Base-by-base conservation (phyloP, 1,284 basidiomycete species). In the Trichosporon coremiiforme region DNA sequence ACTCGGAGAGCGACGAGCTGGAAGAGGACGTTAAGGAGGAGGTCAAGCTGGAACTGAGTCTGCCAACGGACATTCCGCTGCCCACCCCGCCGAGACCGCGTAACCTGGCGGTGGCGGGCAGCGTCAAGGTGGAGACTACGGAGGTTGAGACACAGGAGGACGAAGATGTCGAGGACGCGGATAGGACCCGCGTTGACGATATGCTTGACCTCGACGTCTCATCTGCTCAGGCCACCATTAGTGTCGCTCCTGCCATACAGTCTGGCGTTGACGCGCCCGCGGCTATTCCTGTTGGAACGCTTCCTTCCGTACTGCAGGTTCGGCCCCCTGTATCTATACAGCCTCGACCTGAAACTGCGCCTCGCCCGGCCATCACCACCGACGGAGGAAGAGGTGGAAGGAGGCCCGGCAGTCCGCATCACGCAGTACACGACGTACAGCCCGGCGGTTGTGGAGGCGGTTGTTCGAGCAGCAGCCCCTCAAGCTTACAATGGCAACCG, bases 401-500 rank as follows among this genome's bases (percentile, higher is more conserved):
- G n/a, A 12, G 41, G 53, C 9, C 53, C 53, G 22, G 9, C 53
- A 15, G 25, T 57, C 25, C 53, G 53, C 29, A 15, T 57, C 25
- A 57, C 53, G 53, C 53, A 29, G 53, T 57, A 57, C 53, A 57
- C 53, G 41, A n/a, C 41, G 17, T 45, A 45, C 41, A n/a, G 17
- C 8, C 53, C 53, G 12, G 9, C 53, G 10, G 53, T 57, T 8
- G 53, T 57, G 20, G 22, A 15, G 8, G 25, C 53, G 2, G 22
- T 57, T 10, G 13, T 31, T 2, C 13, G 25, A 8, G 53, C 53
- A 2, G 53, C 53, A 6, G 13, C 12, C 0, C 22, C 53, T 1
- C 25, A 31, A 1, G 29, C 22, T 8, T 29, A 5, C 25, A 20
- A 9, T 1, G 22, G 53, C 25, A 57, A 9, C 12, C 53, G 53